These are phyloP conservation scores for Coffea canephora DNA, from an alignment of 257 asterid species.

Conservation along the genomic window DNA sequence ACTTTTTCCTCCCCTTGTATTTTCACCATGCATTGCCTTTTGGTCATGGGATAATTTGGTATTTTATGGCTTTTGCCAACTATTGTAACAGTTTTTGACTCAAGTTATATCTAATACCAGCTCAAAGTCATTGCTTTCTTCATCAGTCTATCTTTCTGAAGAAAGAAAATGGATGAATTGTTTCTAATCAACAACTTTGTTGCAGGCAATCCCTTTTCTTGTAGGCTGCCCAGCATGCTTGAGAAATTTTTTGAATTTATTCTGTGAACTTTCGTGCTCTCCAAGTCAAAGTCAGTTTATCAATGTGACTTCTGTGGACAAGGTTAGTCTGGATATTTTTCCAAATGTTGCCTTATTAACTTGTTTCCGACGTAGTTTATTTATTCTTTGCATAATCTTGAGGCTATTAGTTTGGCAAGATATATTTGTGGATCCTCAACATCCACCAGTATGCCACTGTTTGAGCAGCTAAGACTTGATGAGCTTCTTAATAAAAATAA, in stretches of 20 bases:
- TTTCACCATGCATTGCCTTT: neutral
- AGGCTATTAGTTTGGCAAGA: neutral
- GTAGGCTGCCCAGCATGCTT: constrained; percentile 99
- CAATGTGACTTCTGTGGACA: constrained; percentile 74
- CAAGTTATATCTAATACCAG: neutral
- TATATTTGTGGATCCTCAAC: neutral
- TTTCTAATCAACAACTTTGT: constrained; percentile 21
- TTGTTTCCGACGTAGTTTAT: neutral
- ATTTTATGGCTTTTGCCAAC: neutral
- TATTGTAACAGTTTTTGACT: neutral
- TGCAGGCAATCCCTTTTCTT: constrained; percentile 97
- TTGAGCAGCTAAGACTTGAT: neutral
- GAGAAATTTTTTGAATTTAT: constrained; percentile 94
- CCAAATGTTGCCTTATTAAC: neutral
- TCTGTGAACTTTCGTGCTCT: constrained; percentile 97
- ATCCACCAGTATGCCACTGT: neutral
- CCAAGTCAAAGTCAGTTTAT: constrained; percentile 97
- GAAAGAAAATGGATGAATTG: constrained; percentile 8
- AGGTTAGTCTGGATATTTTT: constrained; percentile 47
- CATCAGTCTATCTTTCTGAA: neutral
- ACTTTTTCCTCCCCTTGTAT: neutral
- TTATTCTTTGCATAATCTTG: neutral
- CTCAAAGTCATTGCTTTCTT: neutral
- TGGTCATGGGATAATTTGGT: neutral
- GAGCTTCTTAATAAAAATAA: neutral